Base-by-base conservation (phyloP, 2,329 filamentous ascomycete genomes). In the Acrocalymma vagum region DNA sequence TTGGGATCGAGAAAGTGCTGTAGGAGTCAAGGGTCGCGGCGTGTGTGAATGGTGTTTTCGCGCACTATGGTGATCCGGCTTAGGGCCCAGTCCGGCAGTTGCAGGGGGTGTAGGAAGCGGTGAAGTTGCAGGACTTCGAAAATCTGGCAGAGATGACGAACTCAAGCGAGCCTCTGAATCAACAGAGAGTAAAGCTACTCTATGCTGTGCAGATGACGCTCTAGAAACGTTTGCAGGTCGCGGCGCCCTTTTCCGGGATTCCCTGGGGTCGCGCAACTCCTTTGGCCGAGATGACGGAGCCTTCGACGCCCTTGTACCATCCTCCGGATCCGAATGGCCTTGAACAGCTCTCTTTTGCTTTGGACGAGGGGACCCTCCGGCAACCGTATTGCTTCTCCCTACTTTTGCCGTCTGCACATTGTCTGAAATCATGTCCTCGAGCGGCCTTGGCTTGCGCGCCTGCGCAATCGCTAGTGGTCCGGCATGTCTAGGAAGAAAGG, bases 391-490 rank as follows among this genome's bases (percentile, higher is more conserved):
- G 53, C 88, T 88, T 53, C 87, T 79, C 17, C 76, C 71, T 27
- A 87, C 75, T 65, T 83, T 85, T 59, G 77, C 78, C 52, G 69
- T 74, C 65, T 71, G 76, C 42, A 69, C 72, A 23, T 79, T 72
- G 55, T 88, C 85, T 30, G 80, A 79, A 58, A 85, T 81, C 28
- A 79, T 78, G 56, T 86, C 80, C 51, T 81, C 78, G 7, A 79
- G 72, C 5, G 80, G 81, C 50, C 87, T 80, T 13, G 88, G 87
- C 67, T 88, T 90, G 46, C 88, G 80, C 29, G 89, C 88, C 72
- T 94, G 89, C 13, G 88, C 88, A 59, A 94, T 84, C 29, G 89
- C 90, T 38, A 94, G 76, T 11, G 89, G 89, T 1, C 89, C 89
- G 21, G 87, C 88, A 80, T 87, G 89, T 64, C 78, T 80, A n/a